Evolutionary conservation across 495 filamentous ascomycete species (phyloP), one percentile per base, ranked within the genome.

Genomic region (Penicillium angulare): DNA sequence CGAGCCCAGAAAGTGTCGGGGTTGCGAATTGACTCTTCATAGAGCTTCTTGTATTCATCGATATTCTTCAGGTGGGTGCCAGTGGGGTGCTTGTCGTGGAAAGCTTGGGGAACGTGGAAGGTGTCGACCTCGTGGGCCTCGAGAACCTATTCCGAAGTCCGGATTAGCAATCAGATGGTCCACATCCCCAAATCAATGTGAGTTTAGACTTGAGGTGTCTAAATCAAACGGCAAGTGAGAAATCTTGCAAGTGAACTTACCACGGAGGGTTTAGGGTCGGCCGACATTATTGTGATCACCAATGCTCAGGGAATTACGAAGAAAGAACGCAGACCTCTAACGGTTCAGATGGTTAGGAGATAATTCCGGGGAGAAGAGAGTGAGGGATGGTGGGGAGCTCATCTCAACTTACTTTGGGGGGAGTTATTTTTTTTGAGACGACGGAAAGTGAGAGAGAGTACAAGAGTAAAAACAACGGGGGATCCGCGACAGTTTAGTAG

Each of bases 1-100:
- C 79, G 79, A 33, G 76, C 89, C 90, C 92, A 98, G 84, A 97
- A 98, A 66, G 86, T 87, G 49, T 93, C 73, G 46, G 93, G 92
- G 55, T 90, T 78, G 59, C 87, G 84, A 64, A 98, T 97, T 8
- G 93, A 98, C 70, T 98, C 89, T 60, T 96, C 92, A 78, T 97
- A 97, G 54, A 96, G 74, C 73, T 81, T 75, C 69, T 95, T 83
- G 79, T 97, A 98, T 65, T 97, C 86, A 55, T 95, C 89, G 31
- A 97, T 55, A 53, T 74, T 72, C 55, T 83, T 78, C 34, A 89
- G 55, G 65, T 89, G 84, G 27, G 87, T 83, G 50, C 86, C 82
- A 26, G 69, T 67, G 18, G 86, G 85, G 65, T 88, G 86, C 63
- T 88, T 89, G 7, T 86, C 84, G 72, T 80, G 75, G 44, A 79